These are phyloP conservation scores for Phycomyces blakesleeanus DNA, from an alignment of 192 early-diverging fungal genomes.

Conservation along the genomic window DNA sequence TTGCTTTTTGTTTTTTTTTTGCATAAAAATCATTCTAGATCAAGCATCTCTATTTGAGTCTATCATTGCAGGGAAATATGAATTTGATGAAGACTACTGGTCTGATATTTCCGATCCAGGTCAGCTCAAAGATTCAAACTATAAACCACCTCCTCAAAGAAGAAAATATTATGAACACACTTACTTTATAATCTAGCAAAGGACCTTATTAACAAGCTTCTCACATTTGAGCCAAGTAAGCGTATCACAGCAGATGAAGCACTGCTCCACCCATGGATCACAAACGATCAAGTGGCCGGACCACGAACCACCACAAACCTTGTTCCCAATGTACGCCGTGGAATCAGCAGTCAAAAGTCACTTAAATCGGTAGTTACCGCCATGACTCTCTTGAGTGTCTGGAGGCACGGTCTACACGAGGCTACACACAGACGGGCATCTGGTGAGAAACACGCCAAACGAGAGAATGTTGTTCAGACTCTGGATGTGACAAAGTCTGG, in stretches of 20 bases:
- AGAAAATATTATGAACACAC: not conserved
- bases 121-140: conserved; percentile 6
- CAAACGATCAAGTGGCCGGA: conserved; percentile 32
- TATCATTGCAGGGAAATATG: conserved; percentile 66
- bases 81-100: conserved; percentile 75
- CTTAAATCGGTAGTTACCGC: conserved; percentile 25
- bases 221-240: conserved; percentile 61
- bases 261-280: conserved; percentile 82
- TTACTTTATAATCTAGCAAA: conserved; percentile 45
- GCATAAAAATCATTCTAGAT: too few relatives aligned
- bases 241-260: conserved; percentile 82
- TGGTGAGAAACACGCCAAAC: not conserved
- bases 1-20: too few relatives aligned
- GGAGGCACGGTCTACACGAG: not conserved
- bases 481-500: not conserved
- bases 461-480: not conserved
- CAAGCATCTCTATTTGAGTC: conserved; percentile 59
- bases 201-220: conserved; percentile 64
- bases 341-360: conserved; percentile 51
- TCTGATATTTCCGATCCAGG: conserved; percentile 71
- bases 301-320: conserved; percentile 66
- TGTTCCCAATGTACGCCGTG: conserved; percentile 69
- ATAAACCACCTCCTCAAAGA: not conserved
- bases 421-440: not conserved
- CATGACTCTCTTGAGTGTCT: conserved; percentile 10